Percentiles rank a stretch among this genome's conserved stretches.
Evolutionary conservation across 805 yeast species (phyloP).

Genomic region (Starmerella vaccinii): DNA sequence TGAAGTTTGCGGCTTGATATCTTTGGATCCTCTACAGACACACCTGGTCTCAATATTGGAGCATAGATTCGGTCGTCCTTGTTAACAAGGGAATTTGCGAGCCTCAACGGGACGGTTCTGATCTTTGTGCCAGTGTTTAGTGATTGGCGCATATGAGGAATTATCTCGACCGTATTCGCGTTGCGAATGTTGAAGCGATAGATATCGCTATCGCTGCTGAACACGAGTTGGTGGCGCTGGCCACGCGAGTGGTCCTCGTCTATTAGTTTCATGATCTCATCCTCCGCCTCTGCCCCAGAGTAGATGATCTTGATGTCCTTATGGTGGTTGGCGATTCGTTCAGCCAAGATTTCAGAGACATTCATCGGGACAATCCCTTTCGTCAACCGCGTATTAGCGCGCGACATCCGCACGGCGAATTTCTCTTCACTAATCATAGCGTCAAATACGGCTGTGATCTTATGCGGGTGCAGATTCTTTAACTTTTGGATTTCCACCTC

Average conservation of each 20-base stretch:
- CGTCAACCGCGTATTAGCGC: background rate
- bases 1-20: background rate
- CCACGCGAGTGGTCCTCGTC: slow-evolving; percentile 5
- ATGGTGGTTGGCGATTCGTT: background rate
- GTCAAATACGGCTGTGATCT: slow-evolving; percentile 5
- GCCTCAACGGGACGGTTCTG: background rate
- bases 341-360: background rate
- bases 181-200: background rate
- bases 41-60: background rate
- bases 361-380: background rate
- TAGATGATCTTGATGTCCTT: background rate
- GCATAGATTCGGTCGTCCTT: background rate
- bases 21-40: background rate
- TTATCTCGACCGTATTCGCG: background rate
- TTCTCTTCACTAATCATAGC: slow-evolving; percentile 8
- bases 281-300: slow-evolving; percentile 14
- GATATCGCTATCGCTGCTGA: slow-evolving; percentile 7
- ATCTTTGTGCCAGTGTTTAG: background rate
- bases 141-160: background rate
- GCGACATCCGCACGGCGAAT: slow-evolving; percentile 1
- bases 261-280: slow-evolving; percentile 11
- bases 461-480: background rate
- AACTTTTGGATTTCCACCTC: background rate
- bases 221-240: slow-evolving; percentile 9
- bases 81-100: too few relatives aligned